Evolutionary conservation across 371 early-diverging fungal species (phyloP).

Genomic region (Mortierella sp.): DNA sequence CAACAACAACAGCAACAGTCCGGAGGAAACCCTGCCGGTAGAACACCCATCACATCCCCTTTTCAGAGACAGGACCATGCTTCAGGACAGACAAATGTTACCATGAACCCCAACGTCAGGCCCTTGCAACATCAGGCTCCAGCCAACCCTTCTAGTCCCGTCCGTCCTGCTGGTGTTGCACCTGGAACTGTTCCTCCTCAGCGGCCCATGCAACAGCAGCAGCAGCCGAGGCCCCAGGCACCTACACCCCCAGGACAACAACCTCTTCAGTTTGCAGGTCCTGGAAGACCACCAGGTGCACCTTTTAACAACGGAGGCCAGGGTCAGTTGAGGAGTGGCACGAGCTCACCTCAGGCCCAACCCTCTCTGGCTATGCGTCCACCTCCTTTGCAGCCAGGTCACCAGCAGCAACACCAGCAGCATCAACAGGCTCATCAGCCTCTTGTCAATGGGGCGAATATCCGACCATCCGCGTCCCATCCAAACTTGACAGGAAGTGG

Average conservation of each 20-base stretch:
- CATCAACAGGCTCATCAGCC: slow-evolving; percentile 25
- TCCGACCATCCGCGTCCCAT: slow-evolving; percentile 42
- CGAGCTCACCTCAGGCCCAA: slow-evolving; percentile 37
- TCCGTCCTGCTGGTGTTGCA: slow-evolving; percentile 20
- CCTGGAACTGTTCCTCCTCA: slow-evolving; percentile 15
- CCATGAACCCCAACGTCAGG: slow-evolving; percentile 17
- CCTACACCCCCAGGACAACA: slow-evolving; percentile 31
- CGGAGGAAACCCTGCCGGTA: slow-evolving; percentile 15
- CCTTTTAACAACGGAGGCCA: slow-evolving; percentile 25
- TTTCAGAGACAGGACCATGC: slow-evolving; percentile 41
- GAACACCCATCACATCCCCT: slow-evolving; percentile 48
- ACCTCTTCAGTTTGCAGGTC: slow-evolving; percentile 18
- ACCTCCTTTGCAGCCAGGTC: slow-evolving; percentile 17
- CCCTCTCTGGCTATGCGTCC: slow-evolving; percentile 26
- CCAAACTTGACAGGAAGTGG: slow-evolving; percentile 33
- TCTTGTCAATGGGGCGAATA: slow-evolving; percentile 18
- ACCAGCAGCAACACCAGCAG: slow-evolving; percentile 11
- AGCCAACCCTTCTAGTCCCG: slow-evolving; percentile 5
- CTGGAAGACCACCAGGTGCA: slow-evolving; percentile 30
- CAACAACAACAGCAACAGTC: slow-evolving; percentile 38
- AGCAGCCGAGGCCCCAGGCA: slow-evolving; percentile 24
- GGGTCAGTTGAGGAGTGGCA: slow-evolving; percentile 20
- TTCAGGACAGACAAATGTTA: slow-evolving; percentile 14
- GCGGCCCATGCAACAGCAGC: slow-evolving; percentile 27
- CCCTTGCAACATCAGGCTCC: slow-evolving; percentile 19